phyloP scores from a whole-genome alignment of 352 stramenopile species.

The Phytophthora colocasiae region DNA sequence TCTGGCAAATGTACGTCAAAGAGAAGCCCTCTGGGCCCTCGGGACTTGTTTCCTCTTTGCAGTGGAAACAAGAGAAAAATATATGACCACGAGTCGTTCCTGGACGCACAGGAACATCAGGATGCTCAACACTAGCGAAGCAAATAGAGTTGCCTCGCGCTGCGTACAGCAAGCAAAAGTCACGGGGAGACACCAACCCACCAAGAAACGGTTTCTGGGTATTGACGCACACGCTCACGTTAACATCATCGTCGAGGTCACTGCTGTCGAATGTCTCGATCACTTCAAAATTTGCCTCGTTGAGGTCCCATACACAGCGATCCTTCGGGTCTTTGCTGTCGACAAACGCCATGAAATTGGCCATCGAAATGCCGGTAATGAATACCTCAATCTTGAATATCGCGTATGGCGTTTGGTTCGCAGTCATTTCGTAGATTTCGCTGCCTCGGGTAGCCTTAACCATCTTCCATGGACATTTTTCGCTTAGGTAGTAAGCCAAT shows the following conservation, averaged over 20 bases:
- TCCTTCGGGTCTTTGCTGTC: constrained; percentile 49
- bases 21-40: constrained; percentile 41
- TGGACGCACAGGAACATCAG: constrained; percentile 40
- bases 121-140: constrained; percentile 55
- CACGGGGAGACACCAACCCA: constrained; percentile 56
- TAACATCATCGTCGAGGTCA: constrained; percentile 25
- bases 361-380: constrained; percentile 45
- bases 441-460: constrained; percentile 38
- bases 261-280: constrained; percentile 49
- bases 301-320: constrained; percentile 58
- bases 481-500: constrained; percentile 45
- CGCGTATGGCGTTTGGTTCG: constrained; percentile 45
- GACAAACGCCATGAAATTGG: constrained; percentile 53
- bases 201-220: constrained; percentile 65
- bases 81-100: constrained; percentile 47
- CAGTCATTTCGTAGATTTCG: constrained; percentile 56
- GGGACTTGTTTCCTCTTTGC: constrained; percentile 32
- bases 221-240: constrained; percentile 55
- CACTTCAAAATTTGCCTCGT: constrained; percentile 56
- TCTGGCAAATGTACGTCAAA: constrained; percentile 62
- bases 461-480: constrained; percentile 50
- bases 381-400: constrained; percentile 68
- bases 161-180: constrained; percentile 63
- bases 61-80: constrained; percentile 55
- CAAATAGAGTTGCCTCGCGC: constrained; percentile 34